Conservation (phyloP, 2,329 filamentous ascomycete species). For the Parastagonospora avenae region DNA sequence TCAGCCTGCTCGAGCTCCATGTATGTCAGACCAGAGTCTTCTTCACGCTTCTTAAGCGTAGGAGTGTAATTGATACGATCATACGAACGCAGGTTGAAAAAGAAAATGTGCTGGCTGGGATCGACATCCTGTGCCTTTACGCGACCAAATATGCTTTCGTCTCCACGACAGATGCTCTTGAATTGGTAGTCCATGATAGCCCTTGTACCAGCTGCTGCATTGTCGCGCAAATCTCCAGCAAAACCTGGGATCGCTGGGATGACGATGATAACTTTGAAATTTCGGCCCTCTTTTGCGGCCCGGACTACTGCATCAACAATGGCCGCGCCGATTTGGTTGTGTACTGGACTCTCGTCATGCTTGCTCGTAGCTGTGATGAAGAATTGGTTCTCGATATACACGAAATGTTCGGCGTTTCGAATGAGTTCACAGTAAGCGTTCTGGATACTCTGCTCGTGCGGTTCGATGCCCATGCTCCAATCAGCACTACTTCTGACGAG, state of each 20-base stretch:
- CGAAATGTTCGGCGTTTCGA: slow-evolving; percentile 83
- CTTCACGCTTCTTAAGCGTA: slow-evolving; percentile 73
- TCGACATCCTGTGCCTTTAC: slow-evolving; percentile 76
- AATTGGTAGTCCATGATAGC: slow-evolving; percentile 99
- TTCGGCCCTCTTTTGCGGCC: slow-evolving; percentile 80
- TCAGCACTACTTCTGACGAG: slow-evolving; percentile 88
- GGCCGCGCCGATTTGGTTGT: slow-evolving; percentile 84
- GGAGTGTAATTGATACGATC: slow-evolving; percentile 88
- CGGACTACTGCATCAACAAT: slow-evolving; percentile 89
- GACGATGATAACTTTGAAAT: slow-evolving; percentile 87
- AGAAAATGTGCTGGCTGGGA: slow-evolving; percentile 79
- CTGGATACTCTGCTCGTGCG: slow-evolving; percentile 79
- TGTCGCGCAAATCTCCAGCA: slow-evolving; percentile 83
- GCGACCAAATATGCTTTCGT: slow-evolving; percentile 86
- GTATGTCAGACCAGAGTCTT: slow-evolving; percentile 81
- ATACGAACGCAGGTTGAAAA: slow-evolving; percentile 93
- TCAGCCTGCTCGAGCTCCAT: slow-evolving; percentile 85
- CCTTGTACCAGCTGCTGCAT: slow-evolving; percentile 78
- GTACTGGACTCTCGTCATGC: slow-evolving; percentile 81
- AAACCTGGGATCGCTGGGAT: slow-evolving; percentile 95
- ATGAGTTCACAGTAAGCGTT: slow-evolving; percentile 88
- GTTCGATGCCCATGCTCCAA: slow-evolving; percentile 89
- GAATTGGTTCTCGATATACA: slow-evolving; percentile 99
- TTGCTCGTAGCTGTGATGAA: slow-evolving; percentile 82
- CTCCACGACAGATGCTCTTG: slow-evolving; percentile 90